phyloP scores from a whole-genome alignment of 2,329 filamentous ascomycete genomes.

The Blumeria graminis region DNA sequence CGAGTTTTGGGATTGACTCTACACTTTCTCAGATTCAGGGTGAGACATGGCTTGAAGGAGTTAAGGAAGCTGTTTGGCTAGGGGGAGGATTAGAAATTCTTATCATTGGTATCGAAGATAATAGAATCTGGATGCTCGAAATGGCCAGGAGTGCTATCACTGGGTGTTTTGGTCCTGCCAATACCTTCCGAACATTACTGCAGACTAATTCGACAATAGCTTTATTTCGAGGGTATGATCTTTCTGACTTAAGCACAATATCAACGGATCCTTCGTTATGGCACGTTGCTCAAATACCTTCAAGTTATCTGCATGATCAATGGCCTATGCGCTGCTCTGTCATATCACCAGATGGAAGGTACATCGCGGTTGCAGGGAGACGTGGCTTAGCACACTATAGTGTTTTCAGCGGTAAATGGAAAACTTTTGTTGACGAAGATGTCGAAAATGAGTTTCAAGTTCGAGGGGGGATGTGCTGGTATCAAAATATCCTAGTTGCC shows the following conservation, averaged over 20 bases:
- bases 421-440: constrained; percentile 61
- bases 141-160: constrained; percentile 87
- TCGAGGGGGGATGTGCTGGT: constrained; percentile 94
- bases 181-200: constrained; percentile 68
- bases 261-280: constrained; percentile 84
- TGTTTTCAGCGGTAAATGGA: constrained; percentile 82
- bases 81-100: constrained; percentile 72
- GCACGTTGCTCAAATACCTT: constrained; percentile 74
- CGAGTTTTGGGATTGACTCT: constrained; percentile 53
- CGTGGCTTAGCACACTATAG: constrained; percentile 90
- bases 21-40: constrained; percentile 38
- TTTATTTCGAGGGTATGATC: constrained; percentile 80
- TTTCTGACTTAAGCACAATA: constrained; percentile 73
- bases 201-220: constrained; percentile 76
- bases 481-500: constrained; percentile 81
- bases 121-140: constrained; percentile 67
- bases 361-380: constrained; percentile 85
- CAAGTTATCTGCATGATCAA: constrained; percentile 66
- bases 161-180: constrained; percentile 75
- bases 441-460: constrained; percentile 82
- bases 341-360: constrained; percentile 77
- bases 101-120: constrained; percentile 43
- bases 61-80: constrained; percentile 62
- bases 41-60: constrained; percentile 66
- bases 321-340: constrained; percentile 81